These are phyloP conservation scores for Samsoniella hepiali DNA, from an alignment of 2,329 filamentous ascomycete species.

Conservation along the genomic window DNA sequence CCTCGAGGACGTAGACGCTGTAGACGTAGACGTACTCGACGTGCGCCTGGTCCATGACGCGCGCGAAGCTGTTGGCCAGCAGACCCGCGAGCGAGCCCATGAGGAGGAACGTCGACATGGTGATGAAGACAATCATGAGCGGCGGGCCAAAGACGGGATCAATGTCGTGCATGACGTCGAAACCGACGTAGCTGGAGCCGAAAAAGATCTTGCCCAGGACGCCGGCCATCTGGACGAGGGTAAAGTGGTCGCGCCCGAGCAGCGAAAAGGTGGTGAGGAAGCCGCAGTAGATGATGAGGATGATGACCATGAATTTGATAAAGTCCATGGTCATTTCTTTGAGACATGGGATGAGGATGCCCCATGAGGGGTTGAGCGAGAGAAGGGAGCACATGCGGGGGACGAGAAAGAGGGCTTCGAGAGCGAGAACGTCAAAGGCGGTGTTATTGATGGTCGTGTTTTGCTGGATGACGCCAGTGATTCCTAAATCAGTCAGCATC, in stretches of 20 bases:
- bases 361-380: slow-evolving; percentile 86
- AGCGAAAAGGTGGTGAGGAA: slow-evolving; percentile 86
- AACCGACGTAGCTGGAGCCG: slow-evolving; percentile 71
- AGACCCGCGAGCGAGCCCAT: slow-evolving; percentile 77
- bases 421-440: slow-evolving; percentile 82
- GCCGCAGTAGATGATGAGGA: slow-evolving; percentile 78
- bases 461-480: slow-evolving; percentile 42
- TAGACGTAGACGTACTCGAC: slow-evolving; percentile 81
- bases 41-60: slow-evolving; percentile 59
- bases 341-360: slow-evolving; percentile 81
- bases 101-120: slow-evolving; percentile 72
- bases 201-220: slow-evolving; percentile 79
- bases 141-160: slow-evolving; percentile 58
- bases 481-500: slow-evolving; percentile 27
- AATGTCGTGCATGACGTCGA: slow-evolving; percentile 62
- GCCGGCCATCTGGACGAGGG: slow-evolving; percentile 67
- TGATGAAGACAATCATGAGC: slow-evolving; percentile 70
- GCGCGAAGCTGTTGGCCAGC: slow-evolving; percentile 70
- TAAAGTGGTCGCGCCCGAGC: slow-evolving; percentile 67
- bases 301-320: slow-evolving; percentile 75
- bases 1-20: slow-evolving; percentile 61
- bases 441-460: slow-evolving; percentile 66
- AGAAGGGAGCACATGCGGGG: slow-evolving; percentile 85
- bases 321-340: slow-evolving; percentile 96
- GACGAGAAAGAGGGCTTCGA: slow-evolving; percentile 87